Conservation (phyloP, 1,284 basidiomycete genomes). For the Papiliotrema laurentii region DNA sequence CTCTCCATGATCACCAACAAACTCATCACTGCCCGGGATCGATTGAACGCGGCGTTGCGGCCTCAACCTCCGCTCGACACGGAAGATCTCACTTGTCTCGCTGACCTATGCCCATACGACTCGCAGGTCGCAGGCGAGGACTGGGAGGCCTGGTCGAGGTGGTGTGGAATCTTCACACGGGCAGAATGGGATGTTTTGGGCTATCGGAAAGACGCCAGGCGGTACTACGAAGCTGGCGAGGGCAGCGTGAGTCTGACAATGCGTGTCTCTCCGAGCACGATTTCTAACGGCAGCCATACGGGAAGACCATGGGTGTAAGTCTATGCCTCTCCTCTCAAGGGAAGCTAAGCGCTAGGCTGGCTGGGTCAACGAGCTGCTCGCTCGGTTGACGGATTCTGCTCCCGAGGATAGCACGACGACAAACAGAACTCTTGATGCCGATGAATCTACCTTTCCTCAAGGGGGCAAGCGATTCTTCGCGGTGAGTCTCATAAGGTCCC, state of each 20-base stretch:
- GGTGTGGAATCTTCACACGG: slow-evolving; percentile 62
- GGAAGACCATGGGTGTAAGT: slow-evolving; percentile 20
- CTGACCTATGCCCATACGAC: slow-evolving; percentile 74
- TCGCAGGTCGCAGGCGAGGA: slow-evolving; percentile 50
- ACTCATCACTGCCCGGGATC: slow-evolving; percentile 51
- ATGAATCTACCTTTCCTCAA: slow-evolving; percentile 64
- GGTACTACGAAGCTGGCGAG: slow-evolving; percentile 60
- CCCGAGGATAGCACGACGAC: slow-evolving; percentile 68
- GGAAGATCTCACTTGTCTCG: slow-evolving; percentile 59
- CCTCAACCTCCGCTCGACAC: slow-evolving; percentile 60
- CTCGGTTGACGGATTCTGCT: slow-evolving; percentile 61
- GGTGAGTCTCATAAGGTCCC: too few relatives aligned
- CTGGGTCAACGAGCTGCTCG: slow-evolving; percentile 76
- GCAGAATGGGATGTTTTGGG: slow-evolving; percentile 62
- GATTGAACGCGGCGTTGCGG: slow-evolving; percentile 55
- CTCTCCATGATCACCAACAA: slow-evolving; percentile 52
- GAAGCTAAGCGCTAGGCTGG: slow-evolving; percentile 53
- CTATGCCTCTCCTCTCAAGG: background rate
- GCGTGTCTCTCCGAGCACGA: too few relatives aligned
- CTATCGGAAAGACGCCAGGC: slow-evolving; percentile 67
- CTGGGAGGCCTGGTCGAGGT: slow-evolving; percentile 55
- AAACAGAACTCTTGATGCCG: slow-evolving; percentile 67
- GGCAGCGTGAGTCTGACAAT: slow-evolving; percentile 57
- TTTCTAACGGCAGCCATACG: slow-evolving; percentile 33
- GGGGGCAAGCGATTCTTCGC: slow-evolving; percentile 40